Conservation (phyloP, 116 monocot genomes). For the Cymodocea nodosa region DNA sequence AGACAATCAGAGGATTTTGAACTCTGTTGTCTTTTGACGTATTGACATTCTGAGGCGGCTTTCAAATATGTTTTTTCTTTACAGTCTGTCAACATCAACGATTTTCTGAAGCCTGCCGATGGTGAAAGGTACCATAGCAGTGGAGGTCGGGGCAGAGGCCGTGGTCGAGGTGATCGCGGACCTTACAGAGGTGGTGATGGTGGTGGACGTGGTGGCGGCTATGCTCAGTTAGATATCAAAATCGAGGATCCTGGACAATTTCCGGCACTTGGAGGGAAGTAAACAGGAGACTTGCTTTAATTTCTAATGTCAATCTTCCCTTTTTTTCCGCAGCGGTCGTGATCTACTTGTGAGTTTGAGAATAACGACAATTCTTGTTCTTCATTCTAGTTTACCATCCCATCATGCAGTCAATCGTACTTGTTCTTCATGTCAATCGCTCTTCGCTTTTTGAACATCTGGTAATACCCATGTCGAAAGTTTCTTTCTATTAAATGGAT, state of each 20-base stretch:
- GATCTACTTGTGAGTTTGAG: not conserved
- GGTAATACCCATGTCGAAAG: no score
- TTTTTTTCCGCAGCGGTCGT: not conserved
- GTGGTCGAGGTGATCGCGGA: constrained; percentile 10
- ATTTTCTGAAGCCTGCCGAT: constrained; percentile 36
- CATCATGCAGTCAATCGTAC: not conserved
- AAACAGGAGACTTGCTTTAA: not conserved
- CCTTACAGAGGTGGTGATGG: constrained; percentile 1
- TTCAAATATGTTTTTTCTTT: not conserved
- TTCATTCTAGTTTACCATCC: no score
- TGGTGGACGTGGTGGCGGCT: constrained; percentile 4
- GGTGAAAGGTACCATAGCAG: constrained; percentile 18
- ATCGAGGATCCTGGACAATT: constrained; percentile 34
- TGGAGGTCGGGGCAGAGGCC: constrained; percentile 17
- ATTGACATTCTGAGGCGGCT: no score
- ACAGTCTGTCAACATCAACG: constrained; percentile 31
- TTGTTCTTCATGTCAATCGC: not conserved
- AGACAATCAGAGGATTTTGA: no score
- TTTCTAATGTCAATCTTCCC: not conserved
- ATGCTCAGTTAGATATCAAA: not conserved
- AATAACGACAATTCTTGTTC: not conserved
- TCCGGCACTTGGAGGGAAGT: constrained; percentile 29
- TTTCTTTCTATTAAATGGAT: no score
- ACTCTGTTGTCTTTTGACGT: no score
- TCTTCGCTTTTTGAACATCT: no score